Conservation (phyloP, 2,329 filamentous ascomycete genomes). For the Aspergillus carbonarius region DNA sequence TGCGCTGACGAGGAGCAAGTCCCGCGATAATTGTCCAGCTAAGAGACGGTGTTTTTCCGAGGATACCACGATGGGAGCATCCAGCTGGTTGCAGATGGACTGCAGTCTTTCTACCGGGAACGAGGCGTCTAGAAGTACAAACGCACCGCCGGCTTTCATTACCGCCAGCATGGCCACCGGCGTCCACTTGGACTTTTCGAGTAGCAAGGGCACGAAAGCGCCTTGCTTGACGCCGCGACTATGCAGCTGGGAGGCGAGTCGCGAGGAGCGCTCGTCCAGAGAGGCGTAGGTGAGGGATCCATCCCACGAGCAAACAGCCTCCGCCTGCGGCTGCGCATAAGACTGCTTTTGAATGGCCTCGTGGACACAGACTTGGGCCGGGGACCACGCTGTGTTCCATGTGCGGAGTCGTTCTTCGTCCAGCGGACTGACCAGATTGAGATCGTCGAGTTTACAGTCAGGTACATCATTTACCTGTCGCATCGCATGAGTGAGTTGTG, state of each 20-base stretch:
- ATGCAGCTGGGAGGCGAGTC: not conserved
- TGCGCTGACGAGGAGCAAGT: not conserved
- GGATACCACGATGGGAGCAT: not conserved
- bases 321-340: not conserved
- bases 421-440: not conserved
- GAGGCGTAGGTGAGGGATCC: not conserved
- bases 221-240: not conserved
- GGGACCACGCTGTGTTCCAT: not conserved
- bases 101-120: not conserved
- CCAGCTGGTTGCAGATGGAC: not conserved
- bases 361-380: not conserved
- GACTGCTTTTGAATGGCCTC: not conserved
- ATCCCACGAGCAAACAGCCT: not conserved
- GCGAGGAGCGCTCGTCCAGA: not conserved
- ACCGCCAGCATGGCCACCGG: not conserved
- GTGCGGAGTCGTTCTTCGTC: not conserved
- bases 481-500: not conserved
- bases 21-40: not conserved
- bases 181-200: conserved; percentile 3
- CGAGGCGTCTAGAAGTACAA: conserved; percentile 1
- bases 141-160: not conserved
- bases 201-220: not conserved
- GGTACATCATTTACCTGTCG: not conserved
- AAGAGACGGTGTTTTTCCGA: not conserved
- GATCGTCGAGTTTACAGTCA: not conserved